Evolutionary conservation across 192 early-diverging fungal species (phyloP).

Genomic region (Coemansia sp.): DNA sequence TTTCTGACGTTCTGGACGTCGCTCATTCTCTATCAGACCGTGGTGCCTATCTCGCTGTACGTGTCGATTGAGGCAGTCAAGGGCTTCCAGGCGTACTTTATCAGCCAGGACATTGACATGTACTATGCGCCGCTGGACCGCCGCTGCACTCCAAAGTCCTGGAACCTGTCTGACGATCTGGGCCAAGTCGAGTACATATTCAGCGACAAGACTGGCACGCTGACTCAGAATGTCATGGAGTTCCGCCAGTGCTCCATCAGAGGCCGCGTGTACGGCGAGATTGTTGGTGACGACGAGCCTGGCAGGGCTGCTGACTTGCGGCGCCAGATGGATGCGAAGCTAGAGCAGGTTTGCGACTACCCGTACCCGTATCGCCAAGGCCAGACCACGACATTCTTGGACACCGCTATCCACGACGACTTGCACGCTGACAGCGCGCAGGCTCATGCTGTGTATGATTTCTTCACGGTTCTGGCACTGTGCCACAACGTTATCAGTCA

Average conservation of each 20-base stretch:
- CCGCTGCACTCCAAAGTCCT: constrained; percentile 80
- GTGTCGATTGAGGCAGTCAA: constrained; percentile 93
- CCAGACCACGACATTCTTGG: constrained; percentile 67
- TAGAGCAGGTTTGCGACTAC: constrained; percentile 58
- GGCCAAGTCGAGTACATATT: constrained; percentile 97
- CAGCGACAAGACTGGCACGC: constrained; percentile 95
- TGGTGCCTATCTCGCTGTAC: constrained; percentile 94
- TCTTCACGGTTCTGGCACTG: constrained; percentile 80
- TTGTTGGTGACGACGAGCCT: constrained; percentile 29
- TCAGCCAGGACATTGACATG: constrained; percentile 87
- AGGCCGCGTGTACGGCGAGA: constrained; percentile 76
- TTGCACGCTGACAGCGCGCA: constrained; percentile 57
- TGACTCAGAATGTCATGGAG: constrained; percentile 97
- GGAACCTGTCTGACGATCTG: constrained; percentile 90
- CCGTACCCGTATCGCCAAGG: constrained; percentile 56
- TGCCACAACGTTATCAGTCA: constrained; percentile 88
- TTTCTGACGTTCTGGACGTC: constrained; percentile 79
- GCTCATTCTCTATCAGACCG: constrained; percentile 91
- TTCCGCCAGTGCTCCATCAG: constrained; percentile 88
- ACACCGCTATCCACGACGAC: constrained; percentile 63
- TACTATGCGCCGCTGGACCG: constrained; percentile 75
- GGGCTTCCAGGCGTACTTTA: constrained; percentile 88
- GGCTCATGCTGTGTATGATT: constrained; percentile 65
- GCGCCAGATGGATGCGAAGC: constrained; percentile 59
- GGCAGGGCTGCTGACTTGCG: constrained; percentile 21